Base-by-base conservation (phyloP, 202 grass and related monocot genomes). In the Setaria viridis region DNA sequence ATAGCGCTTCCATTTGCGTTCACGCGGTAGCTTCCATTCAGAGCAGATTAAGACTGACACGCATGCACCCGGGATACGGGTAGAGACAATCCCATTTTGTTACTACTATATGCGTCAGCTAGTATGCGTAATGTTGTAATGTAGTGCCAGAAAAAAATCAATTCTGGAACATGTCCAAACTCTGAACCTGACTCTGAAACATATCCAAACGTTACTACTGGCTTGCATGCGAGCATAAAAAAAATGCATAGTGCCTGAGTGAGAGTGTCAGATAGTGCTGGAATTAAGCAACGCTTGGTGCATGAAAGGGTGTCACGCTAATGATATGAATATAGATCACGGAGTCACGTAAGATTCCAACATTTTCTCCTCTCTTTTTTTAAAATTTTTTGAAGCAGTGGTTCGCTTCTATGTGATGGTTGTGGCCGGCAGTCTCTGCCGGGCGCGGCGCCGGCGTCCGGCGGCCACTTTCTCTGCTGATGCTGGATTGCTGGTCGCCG, bases 401-500 rank as follows among this genome's bases (percentile, higher is more conserved):
- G 30, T 67, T 84, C 20, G 21, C 21, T 21, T 58, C 10, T 63
- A 34, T 20, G 46, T 20, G 37, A n/a, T 21, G 9, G 16, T 42
- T 34, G 39, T 55, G 63, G 65, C 64, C 42, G 64, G 73, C 74
- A 39, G 50, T 68, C 72, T 42, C 72, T 42, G 49, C 39, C 54
- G 3, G 25, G 41, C 54, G 54, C 16, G 25, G 15, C 54, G 55
- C 67, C 55, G 55, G 15, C 67, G 53, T 43, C 67, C 54, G 54
- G 15, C 67, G 67, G 55, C 50, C 74, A 15, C 25, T 85, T 59
- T 78, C 15, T 33, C 4, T 76, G 21, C 35, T 77, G 72, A 75
- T 33, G 82, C 50, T 70, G 66, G 21, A 53, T 30, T 76, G 37
- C 34, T 81, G 79, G 66, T 54, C 33, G 82, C 34, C 0, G 46